Evolutionary conservation across 108 stramenopile species (phyloP).

Genomic region (Ochromonas danica): DNA sequence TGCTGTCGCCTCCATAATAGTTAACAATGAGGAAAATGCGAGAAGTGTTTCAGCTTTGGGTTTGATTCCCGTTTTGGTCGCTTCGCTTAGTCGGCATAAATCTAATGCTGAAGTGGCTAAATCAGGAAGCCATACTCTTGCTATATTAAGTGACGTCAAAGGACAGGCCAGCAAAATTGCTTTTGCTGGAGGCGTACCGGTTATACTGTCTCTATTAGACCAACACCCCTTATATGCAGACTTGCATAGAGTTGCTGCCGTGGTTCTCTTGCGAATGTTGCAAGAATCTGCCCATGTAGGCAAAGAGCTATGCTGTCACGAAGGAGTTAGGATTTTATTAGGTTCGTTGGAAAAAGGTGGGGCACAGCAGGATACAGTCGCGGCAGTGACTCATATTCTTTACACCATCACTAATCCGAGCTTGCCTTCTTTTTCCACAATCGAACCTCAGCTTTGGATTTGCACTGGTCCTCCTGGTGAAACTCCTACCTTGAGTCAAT

Average conservation of each 20-base stretch:
- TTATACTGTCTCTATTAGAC: slow-evolving; percentile 41
- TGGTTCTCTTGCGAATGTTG: slow-evolving; percentile 58
- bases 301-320: slow-evolving; percentile 46
- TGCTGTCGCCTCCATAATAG: slow-evolving; percentile 56
- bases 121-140: slow-evolving; percentile 58
- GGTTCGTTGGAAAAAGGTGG: slow-evolving; percentile 48
- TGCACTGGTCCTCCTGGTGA: neutral
- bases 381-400: slow-evolving; percentile 55
- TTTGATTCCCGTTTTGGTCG: neutral
- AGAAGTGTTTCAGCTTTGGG: slow-evolving; percentile 24
- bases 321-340: slow-evolving; percentile 52
- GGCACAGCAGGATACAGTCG: slow-evolving; percentile 55
- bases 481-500: neutral
- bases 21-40: slow-evolving; percentile 56
- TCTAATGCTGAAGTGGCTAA: slow-evolving; percentile 49
- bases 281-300: slow-evolving; percentile 55
- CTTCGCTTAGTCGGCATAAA: slow-evolving; percentile 34
- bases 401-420: slow-evolving; percentile 55
- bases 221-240: slow-evolving; percentile 20
- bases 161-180: slow-evolving; percentile 57
- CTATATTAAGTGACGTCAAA: slow-evolving; percentile 57
- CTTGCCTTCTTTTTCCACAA: slow-evolving; percentile 20
- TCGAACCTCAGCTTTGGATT: slow-evolving; percentile 30
- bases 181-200: slow-evolving; percentile 55
- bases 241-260: slow-evolving; percentile 58